Base-by-base conservation (phyloP, 805 yeast genomes). In the Ogataea trehalophila region DNA sequence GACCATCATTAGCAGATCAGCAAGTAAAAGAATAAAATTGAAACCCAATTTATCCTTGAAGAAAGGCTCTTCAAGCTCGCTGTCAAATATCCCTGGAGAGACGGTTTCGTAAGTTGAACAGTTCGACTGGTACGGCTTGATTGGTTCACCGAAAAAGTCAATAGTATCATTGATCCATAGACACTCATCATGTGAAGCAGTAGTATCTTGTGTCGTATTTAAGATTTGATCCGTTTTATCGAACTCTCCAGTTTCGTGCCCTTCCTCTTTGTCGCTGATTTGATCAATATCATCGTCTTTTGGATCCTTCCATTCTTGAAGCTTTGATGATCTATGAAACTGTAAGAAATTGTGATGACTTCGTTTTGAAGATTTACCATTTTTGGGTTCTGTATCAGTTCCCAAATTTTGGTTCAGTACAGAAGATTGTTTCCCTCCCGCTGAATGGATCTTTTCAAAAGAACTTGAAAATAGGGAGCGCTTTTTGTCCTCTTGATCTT, bases 11-110 rank as follows among this genome's bases (percentile, higher is more conserved):
- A 57, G 38, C 4, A 49, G 18, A 37, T 54, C 50, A 33, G 50
- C 58, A 38, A 57, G 39, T 20, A 58, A 35, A 33, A 50, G 50
- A 22, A 57, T 50, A 26, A 51, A 33, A 34, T 47, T 54, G 33
- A 52, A 18, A 15, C 44, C 33, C 11, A 29, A n/a, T 22, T 37
- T 20, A 16, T 37, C 31, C 26, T 41, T 20, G 45, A 41, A 41
- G 26, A 35, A 22, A n/a, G 20, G 13, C 9, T 41, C 37, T 33
- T 41, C 15, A 31, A 16, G 17, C n/a, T 20, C 20, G 31, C 31
- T 26, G 11, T 26, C 31, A 26, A 26, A 26, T 26, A 13, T n/a
- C n/a, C 11, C n/a, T n/a, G 23, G 51, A 39, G 15, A 39, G 44
- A 9, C 22, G 23, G 4, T 17, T 14, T 26, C 23, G 22, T 26